Evolutionary conservation across 768 basidiomycete genomes (phyloP).

Genomic region (Psilocybe tampanensis): DNA sequence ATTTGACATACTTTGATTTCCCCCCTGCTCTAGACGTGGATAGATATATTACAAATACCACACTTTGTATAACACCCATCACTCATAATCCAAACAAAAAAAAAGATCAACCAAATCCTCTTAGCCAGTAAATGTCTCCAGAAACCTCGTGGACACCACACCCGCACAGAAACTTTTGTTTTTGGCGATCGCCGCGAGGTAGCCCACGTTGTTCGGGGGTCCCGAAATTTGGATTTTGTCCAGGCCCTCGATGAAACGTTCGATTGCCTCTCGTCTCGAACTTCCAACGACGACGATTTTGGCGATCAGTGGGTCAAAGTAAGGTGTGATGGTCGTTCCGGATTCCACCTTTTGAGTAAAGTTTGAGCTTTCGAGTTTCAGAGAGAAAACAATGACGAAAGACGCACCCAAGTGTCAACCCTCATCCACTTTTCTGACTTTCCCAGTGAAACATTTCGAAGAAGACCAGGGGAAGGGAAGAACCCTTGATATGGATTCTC

Average conservation of each 20-base stretch:
- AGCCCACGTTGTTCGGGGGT: constrained; percentile 62
- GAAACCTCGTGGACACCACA: constrained; percentile 48
- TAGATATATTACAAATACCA: no score
- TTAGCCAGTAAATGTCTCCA: constrained; percentile 45
- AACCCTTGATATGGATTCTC: constrained; percentile 64
- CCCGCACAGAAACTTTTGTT: constrained; percentile 43
- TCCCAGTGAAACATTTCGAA: constrained; percentile 52
- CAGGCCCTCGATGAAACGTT: constrained; percentile 42
- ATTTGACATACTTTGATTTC: constrained; percentile 1
- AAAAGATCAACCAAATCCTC: constrained; percentile 32
- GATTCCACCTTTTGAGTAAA: constrained; percentile 41
- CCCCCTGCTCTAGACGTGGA: no score
- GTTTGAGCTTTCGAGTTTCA: neutral
- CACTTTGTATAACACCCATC: no score
- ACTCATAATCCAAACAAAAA: no score
- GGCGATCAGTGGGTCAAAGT: constrained; percentile 60
- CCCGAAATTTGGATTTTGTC: constrained; percentile 47
- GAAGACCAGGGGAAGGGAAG: constrained; percentile 58
- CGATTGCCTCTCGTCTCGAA: constrained; percentile 47
- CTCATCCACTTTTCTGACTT: constrained; percentile 48
- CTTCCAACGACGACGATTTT: constrained; percentile 59
- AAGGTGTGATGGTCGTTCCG: constrained; percentile 51
- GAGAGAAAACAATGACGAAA: neutral
- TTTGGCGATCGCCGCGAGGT: constrained; percentile 46
- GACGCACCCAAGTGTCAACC: constrained; percentile 59